Conservation (phyloP, 2,329 filamentous ascomycete genomes). For the Malbranchea zuffiana region DNA sequence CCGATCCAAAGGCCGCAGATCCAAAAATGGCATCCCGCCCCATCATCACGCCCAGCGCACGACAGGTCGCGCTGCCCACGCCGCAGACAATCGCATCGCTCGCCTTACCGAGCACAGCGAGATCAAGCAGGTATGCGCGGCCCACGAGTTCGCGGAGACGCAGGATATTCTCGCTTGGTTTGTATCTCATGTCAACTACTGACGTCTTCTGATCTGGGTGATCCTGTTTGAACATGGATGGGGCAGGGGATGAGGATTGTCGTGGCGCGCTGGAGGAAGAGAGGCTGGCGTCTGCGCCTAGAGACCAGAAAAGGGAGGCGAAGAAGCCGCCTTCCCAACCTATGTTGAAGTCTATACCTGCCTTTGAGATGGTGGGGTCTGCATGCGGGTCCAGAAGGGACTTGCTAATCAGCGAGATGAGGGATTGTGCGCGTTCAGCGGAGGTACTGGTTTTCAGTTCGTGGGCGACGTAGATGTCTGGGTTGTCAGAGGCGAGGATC, state of each 20-base stretch:
- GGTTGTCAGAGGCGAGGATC: constrained; percentile 70
- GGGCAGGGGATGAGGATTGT: too few species aligned
- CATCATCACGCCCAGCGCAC: constrained; percentile 73
- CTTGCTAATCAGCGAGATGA: constrained; percentile 69
- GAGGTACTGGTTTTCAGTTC: constrained; percentile 43
- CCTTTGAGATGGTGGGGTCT: constrained; percentile 4
- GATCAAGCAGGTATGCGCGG: constrained; percentile 70
- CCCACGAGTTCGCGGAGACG: constrained; percentile 62
- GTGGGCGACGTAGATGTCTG: constrained; percentile 55
- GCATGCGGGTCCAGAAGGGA: constrained; percentile 37
- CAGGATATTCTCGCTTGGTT: constrained; percentile 40
- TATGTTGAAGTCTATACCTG: constrained; percentile 55
- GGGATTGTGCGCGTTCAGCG: constrained; percentile 57
- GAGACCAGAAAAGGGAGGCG: constrained; percentile 66
- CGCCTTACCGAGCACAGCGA: constrained; percentile 58
- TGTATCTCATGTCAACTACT: too few species aligned
- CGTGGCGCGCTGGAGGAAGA: constrained; percentile 18
- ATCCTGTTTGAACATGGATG: too few species aligned
- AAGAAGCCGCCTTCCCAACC: constrained; percentile 89
- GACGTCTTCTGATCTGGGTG: too few species aligned
- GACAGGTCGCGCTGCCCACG: constrained; percentile 53
- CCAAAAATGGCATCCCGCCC: constrained; percentile 70
- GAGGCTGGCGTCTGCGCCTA: constrained; percentile 44
- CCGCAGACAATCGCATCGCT: constrained; percentile 62
- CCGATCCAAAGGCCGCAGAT: constrained; percentile 36